Evolutionary conservation across 2,329 filamentous ascomycete genomes (phyloP).

Genomic region (Aspergillus costaricaensis): DNA sequence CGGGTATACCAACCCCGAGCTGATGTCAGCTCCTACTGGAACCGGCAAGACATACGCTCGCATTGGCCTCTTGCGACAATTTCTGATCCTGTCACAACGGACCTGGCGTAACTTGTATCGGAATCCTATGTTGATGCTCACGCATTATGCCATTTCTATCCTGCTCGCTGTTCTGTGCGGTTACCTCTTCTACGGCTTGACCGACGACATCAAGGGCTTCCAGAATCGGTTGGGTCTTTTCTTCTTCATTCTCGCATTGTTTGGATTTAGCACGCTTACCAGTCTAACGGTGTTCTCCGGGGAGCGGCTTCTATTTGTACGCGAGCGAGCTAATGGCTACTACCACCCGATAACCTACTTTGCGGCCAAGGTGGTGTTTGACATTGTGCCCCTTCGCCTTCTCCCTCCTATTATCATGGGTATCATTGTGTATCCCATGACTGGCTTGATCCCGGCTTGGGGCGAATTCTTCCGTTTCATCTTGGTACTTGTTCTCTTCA

Average conservation of each 20-base stretch:
- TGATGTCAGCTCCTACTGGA: constrained; percentile 47
- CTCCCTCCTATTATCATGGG: constrained; percentile 95
- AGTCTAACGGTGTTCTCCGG: constrained; percentile 90
- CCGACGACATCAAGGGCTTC: constrained; percentile 94
- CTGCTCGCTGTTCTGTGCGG: constrained; percentile 90
- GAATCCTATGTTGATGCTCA: constrained; percentile 97
- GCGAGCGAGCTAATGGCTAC: constrained; percentile 95
- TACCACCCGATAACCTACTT: constrained; percentile 95
- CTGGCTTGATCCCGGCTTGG: constrained; percentile 79
- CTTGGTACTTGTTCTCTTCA: constrained; percentile 90
- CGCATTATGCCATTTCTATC: constrained; percentile 96
- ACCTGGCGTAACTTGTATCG: constrained; percentile 98
- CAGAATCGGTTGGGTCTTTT: constrained; percentile 96
- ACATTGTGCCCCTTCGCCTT: constrained; percentile 90
- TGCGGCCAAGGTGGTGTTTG: constrained; percentile 93
- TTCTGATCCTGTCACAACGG: constrained; percentile 81
- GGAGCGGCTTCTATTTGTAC: constrained; percentile 85
- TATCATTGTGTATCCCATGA: constrained; percentile 97
- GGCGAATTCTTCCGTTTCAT: constrained; percentile 89
- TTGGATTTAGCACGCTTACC: constrained; percentile 94
- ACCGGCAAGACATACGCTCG: constrained; percentile 81
- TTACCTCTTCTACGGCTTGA: constrained; percentile 93
- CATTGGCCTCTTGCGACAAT: constrained; percentile 77
- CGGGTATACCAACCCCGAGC: constrained; percentile 61
- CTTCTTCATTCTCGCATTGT: constrained; percentile 94